phyloP scores from a whole-genome alignment of 1,139 yeast species.

The Yamadazyma kanchanaburiensis region DNA sequence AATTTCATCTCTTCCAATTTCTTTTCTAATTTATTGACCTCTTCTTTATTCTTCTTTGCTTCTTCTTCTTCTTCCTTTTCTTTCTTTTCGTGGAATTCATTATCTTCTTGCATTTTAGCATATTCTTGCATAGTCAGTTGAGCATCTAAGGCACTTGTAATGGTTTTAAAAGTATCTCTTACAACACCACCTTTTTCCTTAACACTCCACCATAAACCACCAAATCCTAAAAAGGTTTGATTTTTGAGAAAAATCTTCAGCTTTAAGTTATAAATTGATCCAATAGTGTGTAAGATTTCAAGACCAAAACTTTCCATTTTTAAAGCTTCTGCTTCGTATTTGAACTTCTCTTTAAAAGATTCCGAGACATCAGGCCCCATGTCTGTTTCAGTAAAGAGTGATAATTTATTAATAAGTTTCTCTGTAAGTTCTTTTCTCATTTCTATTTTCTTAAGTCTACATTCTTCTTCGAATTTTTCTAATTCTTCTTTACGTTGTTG shows the following conservation, averaged over 20 bases:
- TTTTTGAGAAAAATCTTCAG: constrained; percentile 54
- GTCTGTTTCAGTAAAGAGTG: constrained; percentile 82
- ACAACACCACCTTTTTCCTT: constrained; percentile 85
- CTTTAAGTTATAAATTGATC: constrained; percentile 70
- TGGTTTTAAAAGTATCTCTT: constrained; percentile 82
- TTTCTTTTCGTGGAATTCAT: constrained; percentile 43
- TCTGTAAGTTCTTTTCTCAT: constrained; percentile 64
- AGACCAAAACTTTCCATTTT: constrained; percentile 94
- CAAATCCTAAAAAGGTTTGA: constrained; percentile 75
- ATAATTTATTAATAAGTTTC: constrained; percentile 62
- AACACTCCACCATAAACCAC: constrained; percentile 80
- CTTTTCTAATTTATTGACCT: constrained; percentile 7
- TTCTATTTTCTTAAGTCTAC: constrained; percentile 65
- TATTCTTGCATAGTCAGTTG: constrained; percentile 84
- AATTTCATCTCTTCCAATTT: constrained; percentile 9
- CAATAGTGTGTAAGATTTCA: constrained; percentile 85
- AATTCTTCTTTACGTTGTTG: constrained; percentile 57
- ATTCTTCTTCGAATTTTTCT: constrained; percentile 78
- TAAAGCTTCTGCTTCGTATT: constrained; percentile 80
- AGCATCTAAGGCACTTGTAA: constrained; percentile 85
- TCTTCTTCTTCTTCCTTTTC: constrained; percentile 34
- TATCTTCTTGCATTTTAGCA: constrained; percentile 64
- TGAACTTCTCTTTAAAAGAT: constrained; percentile 69
- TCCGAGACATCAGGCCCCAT: constrained; percentile 64
- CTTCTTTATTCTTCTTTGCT: constrained; percentile 11